phyloP scores from a whole-genome alignment of 2,329 filamentous ascomycete species.

The Beauveria brongniartii region DNA sequence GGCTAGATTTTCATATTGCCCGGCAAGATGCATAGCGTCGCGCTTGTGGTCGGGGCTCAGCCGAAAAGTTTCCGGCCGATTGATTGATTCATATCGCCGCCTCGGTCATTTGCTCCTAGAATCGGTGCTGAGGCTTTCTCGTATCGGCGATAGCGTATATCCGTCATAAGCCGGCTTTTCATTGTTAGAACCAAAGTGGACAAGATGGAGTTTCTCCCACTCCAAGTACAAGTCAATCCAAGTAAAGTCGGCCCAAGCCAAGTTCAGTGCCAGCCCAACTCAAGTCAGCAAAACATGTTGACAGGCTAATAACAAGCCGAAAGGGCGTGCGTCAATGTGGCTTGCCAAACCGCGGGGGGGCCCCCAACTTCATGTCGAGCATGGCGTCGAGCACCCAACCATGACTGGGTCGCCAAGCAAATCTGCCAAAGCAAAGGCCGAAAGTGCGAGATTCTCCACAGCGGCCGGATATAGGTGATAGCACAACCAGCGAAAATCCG shows the following conservation, averaged over 20 bases:
- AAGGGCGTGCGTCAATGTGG: background rate
- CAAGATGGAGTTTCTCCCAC: too few relatives aligned
- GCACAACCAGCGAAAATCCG: background rate
- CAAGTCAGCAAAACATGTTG: too few relatives aligned
- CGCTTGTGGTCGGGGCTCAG: background rate
- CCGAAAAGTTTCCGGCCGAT: background rate
- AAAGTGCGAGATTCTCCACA: conserved; percentile 6
- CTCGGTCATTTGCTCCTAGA: background rate
- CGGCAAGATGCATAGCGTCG: background rate
- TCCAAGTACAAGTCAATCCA: too few relatives aligned
- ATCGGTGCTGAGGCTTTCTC: background rate
- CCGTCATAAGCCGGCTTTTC: too few relatives aligned
- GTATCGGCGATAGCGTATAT: too few relatives aligned
- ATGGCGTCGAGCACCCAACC: background rate
- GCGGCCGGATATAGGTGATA: conserved; percentile 4
- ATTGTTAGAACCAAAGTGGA: too few relatives aligned
- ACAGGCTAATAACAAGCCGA: too few relatives aligned
- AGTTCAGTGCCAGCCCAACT: too few relatives aligned
- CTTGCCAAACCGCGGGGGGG: too few relatives aligned
- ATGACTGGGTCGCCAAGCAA: background rate
- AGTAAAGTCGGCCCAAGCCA: too few relatives aligned
- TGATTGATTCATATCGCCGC: background rate
- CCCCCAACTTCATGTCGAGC: too few relatives aligned
- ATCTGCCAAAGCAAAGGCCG: conserved; percentile 1
- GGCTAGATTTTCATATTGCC: background rate